A percentile compares a stretch with the other conserved stretches of the same genome.
phyloP scores from a whole-genome alignment of 176 grass and related monocot genomes.

The Thalia dealbata region DNA sequence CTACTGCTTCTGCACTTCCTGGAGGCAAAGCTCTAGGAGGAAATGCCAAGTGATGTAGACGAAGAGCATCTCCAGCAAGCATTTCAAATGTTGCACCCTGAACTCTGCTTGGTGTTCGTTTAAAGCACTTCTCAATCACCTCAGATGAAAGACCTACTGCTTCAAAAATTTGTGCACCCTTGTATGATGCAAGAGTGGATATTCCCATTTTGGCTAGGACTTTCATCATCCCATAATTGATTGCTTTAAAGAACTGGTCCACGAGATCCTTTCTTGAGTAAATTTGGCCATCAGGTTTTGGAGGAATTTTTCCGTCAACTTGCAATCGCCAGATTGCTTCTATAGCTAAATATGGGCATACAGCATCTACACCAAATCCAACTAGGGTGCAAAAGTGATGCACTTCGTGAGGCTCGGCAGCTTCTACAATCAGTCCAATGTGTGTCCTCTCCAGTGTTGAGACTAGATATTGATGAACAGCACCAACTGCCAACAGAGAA shows the following conservation, averaged over 20 bases:
- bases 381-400: conserved; percentile 94
- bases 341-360: conserved; percentile 87
- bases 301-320: conserved; percentile 73
- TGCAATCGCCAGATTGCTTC: conserved; percentile 94
- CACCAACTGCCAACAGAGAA: conserved; percentile 90
- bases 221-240: conserved; percentile 95
- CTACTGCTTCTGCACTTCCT: conserved; percentile 79
- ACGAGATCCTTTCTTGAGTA: conserved; percentile 62
- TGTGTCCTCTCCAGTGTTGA: conserved; percentile 78
- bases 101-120: conserved; percentile 81
- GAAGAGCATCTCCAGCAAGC: conserved; percentile 76
- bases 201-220: conserved; percentile 99
- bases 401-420: conserved; percentile 94
- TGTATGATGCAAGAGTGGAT: conserved; percentile 98
- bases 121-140: conserved; percentile 80
- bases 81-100: conserved; percentile 89
- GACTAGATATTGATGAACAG: conserved; percentile 95
- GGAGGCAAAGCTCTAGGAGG: conserved; percentile 58
- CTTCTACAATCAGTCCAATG: conserved; percentile 70
- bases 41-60: conserved; percentile 76
- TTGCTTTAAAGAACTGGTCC: conserved; percentile 76
- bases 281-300: conserved; percentile 37
- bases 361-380: conserved; percentile 85
- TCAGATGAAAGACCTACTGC: conserved; percentile 81
- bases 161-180: conserved; percentile 99